Evolutionary conservation across 2,329 filamentous ascomycete species (phyloP).

Genomic region (Xylaria sp.): DNA sequence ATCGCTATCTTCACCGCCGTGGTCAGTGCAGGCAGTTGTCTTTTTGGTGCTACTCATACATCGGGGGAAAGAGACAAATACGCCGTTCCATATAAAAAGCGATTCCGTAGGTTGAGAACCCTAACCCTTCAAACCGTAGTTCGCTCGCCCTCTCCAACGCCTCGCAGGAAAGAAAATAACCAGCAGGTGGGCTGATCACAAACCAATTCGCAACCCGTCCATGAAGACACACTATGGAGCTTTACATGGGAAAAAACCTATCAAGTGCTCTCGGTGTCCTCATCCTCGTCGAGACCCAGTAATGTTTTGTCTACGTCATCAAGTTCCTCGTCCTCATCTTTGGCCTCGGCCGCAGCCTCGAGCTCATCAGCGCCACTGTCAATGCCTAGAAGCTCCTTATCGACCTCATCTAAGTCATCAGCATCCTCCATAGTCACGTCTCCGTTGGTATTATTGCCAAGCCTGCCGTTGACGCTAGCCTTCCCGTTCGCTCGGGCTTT

Average conservation of each 20-base stretch:
- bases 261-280: slow-evolving; percentile 45
- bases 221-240: slow-evolving; percentile 9
- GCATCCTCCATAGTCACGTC: slow-evolving; percentile 59
- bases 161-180: slow-evolving; percentile 28
- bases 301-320: slow-evolving; percentile 49
- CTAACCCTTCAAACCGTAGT: slow-evolving; percentile 9
- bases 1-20: not conserved
- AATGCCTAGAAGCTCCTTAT: slow-evolving; percentile 61
- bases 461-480: slow-evolving; percentile 48
- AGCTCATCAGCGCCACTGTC: slow-evolving; percentile 57
- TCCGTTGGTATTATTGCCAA: slow-evolving; percentile 48
- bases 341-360: slow-evolving; percentile 45
- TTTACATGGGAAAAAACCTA: slow-evolving; percentile 15
- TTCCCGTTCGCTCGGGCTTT: slow-evolving; percentile 47
- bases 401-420: slow-evolving; percentile 65
- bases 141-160: slow-evolving; percentile 32
- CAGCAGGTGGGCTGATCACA: slow-evolving; percentile 9
- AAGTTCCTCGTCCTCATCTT: slow-evolving; percentile 58
- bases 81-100: slow-evolving; percentile 17
- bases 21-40: slow-evolving; percentile 8
- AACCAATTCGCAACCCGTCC: slow-evolving; percentile 15
- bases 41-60: slow-evolving; percentile 29
- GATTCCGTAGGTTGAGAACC: not conserved
- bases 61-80: slow-evolving; percentile 2
- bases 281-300: slow-evolving; percentile 48